Evolutionary conservation across 805 yeast species (phyloP).

Genomic region (Kodamaea restingae): DNA sequence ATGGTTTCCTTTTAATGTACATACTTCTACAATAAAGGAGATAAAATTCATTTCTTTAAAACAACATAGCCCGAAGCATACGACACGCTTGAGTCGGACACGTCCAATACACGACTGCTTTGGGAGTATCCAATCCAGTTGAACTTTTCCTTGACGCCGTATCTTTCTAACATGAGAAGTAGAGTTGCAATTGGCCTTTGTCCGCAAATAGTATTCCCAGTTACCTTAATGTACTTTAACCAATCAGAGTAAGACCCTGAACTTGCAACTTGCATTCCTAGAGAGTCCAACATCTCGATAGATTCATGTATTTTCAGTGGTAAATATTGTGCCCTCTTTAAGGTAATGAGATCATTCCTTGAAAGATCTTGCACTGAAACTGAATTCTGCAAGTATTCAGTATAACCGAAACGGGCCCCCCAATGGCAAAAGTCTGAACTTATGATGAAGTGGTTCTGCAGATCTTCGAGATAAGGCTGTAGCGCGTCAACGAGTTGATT

Average conservation of each 20-base stretch:
- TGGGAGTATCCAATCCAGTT: constrained; percentile 80
- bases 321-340: neutral
- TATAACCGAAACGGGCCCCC: constrained; percentile 50
- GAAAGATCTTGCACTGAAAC: neutral
- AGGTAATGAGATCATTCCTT: constrained; percentile 5
- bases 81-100: constrained; percentile 77
- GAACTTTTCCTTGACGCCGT: constrained; percentile 29
- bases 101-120: constrained; percentile 49
- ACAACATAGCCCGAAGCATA: constrained; percentile 74
- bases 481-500: constrained; percentile 45
- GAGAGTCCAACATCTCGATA: constrained; percentile 67
- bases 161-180: constrained; percentile 48
- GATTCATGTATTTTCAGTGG: constrained; percentile 58
- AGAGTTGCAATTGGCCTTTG: constrained; percentile 74
- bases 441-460: constrained; percentile 64
- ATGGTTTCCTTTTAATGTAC: no score
- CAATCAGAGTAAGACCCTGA: constrained; percentile 56
- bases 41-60: neutral
- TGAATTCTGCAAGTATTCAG: constrained; percentile 25
- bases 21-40: no score
- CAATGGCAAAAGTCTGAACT: constrained; percentile 96
- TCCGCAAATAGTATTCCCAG: constrained; percentile 93
- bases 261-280: constrained; percentile 62
- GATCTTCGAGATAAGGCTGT: constrained; percentile 50
- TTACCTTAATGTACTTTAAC: constrained; percentile 58